phyloP scores from a whole-genome alignment of 2,329 filamentous ascomycete species.

The Nemania diffusa region DNA sequence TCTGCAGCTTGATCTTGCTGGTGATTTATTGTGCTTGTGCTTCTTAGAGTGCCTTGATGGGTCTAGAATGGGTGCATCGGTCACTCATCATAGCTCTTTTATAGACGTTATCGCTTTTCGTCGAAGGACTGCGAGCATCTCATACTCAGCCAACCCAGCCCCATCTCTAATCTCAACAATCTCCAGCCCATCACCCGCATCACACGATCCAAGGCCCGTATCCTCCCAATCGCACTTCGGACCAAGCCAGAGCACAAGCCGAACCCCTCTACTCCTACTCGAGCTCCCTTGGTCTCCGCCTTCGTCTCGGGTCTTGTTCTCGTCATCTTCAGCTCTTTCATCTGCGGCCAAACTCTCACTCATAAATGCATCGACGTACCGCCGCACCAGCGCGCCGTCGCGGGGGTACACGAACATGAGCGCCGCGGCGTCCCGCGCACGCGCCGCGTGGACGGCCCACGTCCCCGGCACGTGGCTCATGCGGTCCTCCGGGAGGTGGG shows the following conservation, averaged over 20 bases:
- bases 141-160: constrained; percentile 31
- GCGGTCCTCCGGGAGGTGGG: constrained; percentile 36
- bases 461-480: constrained; percentile 48
- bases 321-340: not conserved
- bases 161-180: constrained; percentile 15
- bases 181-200: constrained; percentile 19
- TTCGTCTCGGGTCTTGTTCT: not conserved
- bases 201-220: constrained; percentile 14
- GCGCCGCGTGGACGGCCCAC: constrained; percentile 44
- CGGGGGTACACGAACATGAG: constrained; percentile 52
- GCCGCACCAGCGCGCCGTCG: constrained; percentile 44
- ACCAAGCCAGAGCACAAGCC: constrained; percentile 36
- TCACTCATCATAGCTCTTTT: not conserved
- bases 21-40: not conserved
- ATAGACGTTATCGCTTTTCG: not conserved
- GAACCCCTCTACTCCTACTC: not conserved
- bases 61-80: not conserved
- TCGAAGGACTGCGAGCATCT: constrained; percentile 35
- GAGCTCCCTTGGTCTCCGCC: not conserved
- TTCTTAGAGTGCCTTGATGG: not conserved
- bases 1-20: not conserved
- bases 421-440: constrained; percentile 41
- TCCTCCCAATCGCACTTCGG: constrained; percentile 37
- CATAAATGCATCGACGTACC: constrained; percentile 42
- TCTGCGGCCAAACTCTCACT: not conserved